These are phyloP conservation scores for Sugiyamaella boreocaroliniensis DNA, from an alignment of 805 yeast species.

Conservation along the genomic window DNA sequence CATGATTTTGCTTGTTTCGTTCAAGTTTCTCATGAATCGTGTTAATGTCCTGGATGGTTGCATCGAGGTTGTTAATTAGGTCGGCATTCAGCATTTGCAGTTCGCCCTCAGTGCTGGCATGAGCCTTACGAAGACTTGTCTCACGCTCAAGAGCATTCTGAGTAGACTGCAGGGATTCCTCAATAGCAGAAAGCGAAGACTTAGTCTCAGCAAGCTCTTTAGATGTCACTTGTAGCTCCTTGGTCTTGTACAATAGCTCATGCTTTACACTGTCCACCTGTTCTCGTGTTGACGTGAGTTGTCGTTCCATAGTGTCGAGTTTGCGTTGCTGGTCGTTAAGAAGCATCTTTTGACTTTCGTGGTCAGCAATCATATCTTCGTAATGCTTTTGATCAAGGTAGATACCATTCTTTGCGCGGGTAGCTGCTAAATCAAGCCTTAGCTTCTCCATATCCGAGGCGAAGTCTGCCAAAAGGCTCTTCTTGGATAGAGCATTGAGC, in stretches of 20 bases:
- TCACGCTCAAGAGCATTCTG: constrained; percentile 19
- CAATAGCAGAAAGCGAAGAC: constrained; percentile 1
- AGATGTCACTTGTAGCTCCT: constrained; percentile 11
- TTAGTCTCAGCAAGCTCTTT: constrained; percentile 6
- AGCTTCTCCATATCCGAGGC: constrained; percentile 49
- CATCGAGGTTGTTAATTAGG: constrained; percentile 20
- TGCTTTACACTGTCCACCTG: constrained; percentile 15
- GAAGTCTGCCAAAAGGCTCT: constrained; percentile 47
- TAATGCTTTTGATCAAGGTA: constrained; percentile 49
- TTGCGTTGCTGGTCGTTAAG: constrained; percentile 46
- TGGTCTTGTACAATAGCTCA: constrained; percentile 7
- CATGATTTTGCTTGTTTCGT: constrained; percentile 11
- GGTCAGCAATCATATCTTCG: constrained; percentile 38
- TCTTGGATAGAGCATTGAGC: constrained; percentile 41
- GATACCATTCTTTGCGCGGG: constrained; percentile 61
- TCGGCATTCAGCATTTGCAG: constrained; percentile 23
- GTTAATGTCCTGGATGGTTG: constrained; percentile 18
- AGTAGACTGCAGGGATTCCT: constrained; percentile 2
- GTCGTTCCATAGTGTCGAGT: constrained; percentile 44
- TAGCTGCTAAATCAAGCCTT: constrained; percentile 54
- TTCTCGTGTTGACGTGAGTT: constrained; percentile 36
- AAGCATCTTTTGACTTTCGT: constrained; percentile 44
- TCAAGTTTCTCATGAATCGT: constrained; percentile 18
- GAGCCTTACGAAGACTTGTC: constrained; percentile 21
- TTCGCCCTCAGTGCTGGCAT: constrained; percentile 26